These are phyloP conservation scores for Apodospora peruviana DNA, from an alignment of 495 filamentous ascomycete genomes.

Conservation along the genomic window DNA sequence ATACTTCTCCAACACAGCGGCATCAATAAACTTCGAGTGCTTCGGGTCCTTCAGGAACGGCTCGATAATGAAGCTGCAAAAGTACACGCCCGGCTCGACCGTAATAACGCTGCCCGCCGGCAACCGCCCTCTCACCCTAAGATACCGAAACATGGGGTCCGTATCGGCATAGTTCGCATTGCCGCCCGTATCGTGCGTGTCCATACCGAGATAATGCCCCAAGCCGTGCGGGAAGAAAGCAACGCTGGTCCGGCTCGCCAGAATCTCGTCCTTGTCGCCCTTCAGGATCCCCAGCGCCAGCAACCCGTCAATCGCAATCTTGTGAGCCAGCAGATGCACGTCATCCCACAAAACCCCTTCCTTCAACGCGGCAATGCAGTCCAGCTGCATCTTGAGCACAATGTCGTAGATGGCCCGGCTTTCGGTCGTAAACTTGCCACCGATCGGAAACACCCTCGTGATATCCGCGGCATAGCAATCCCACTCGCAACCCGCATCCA, in stretches of 20 bases:
- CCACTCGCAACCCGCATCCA: conserved; percentile 83
- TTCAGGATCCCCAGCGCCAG: conserved; percentile 69
- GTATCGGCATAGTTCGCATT: conserved; percentile 78
- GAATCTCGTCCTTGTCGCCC: conserved; percentile 62
- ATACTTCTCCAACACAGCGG: conserved; percentile 67
- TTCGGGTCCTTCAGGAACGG: conserved; percentile 68
- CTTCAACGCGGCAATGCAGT: conserved; percentile 67
- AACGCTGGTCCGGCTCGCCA: conserved; percentile 66
- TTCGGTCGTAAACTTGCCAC: conserved; percentile 67
- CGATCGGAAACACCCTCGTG: conserved; percentile 82
- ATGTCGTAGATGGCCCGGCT: conserved; percentile 77
- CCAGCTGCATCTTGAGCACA: conserved; percentile 77
- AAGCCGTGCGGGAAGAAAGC: conserved; percentile 93
- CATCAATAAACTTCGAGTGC: conserved; percentile 67
- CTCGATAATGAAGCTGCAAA: conserved; percentile 87
- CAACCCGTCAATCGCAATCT: conserved; percentile 75
- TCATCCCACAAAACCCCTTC: conserved; percentile 80
- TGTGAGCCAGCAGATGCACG: conserved; percentile 72
- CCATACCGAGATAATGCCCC: conserved; percentile 90
- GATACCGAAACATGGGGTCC: conserved; percentile 79
- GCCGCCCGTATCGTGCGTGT: conserved; percentile 89
- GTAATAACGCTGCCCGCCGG: conserved; percentile 78
- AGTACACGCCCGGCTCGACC: conserved; percentile 91
- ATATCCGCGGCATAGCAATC: conserved; percentile 80
- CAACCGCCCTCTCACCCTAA: conserved; percentile 72